Evolutionary conservation across 225 moss, liverwort and hornwort genomes (phyloP), one percentile per base, ranked within the genome.

Genomic region (Neckera pumila): DNA sequence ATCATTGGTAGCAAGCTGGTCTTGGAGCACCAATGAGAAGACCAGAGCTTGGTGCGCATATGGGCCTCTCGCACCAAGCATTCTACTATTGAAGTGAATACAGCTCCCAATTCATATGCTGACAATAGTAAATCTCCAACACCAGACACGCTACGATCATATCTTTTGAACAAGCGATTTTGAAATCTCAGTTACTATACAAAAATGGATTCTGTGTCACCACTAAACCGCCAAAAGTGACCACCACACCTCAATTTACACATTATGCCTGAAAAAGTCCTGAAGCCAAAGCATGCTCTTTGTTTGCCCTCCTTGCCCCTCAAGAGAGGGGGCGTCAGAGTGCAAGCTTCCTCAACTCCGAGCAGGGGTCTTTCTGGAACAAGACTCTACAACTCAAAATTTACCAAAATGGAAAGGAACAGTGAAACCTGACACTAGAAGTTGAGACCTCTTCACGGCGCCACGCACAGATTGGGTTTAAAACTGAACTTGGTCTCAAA

Each of bases 401-500:
- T 45, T 3, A 34, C 47, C 47, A 36, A 74, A 60, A 47, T 59
- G 47, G 36, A 61, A 74, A 47, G 30, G 58, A 60, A 74, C 28
- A 59, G 36, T 36, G 51, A 63, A 53, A 36, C 28, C n/a, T 36
- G 5, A n/a, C 53, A 51, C 45, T 20, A 30, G 53, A 54, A n/a
- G 21, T 38, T 38, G 22, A 49, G 38, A 33, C 21, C 49, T 33
- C 18, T 7, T 91, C 84, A 93, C 19, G 90, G 90, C 34, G 62
- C 33, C 76, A 88, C 75, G 65, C 88, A 60, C 40, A 93, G 89
- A 80, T 89, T 92, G 89, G 93, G 92, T 63, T 80, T 84, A 19
- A 92, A 61, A 20, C 73, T 23, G 82, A 93, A 93, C 76, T 89
- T 93, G 14, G 93, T 92, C 88, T 86, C 92, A 36, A 89, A 93